phyloP scores from a whole-genome alignment of 2,329 filamentous ascomycete genomes.

The Bipolaris cookei region DNA sequence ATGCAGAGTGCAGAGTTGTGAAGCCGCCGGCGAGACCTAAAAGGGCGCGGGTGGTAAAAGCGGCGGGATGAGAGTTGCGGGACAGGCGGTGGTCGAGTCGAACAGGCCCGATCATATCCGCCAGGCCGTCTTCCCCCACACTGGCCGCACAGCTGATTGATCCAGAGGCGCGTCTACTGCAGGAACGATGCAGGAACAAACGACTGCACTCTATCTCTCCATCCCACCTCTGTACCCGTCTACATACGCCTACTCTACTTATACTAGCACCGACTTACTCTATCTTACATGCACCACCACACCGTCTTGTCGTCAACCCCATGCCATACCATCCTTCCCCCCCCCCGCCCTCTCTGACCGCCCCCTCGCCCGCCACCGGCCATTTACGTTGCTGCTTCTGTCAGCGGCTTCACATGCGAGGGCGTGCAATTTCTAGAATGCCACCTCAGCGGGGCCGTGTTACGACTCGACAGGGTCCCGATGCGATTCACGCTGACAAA shows the following conservation, averaged over 20 bases:
- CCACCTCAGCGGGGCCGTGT: slow-evolving; percentile 36
- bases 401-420: slow-evolving; percentile 17
- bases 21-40: slow-evolving; percentile 33
- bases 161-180: slow-evolving; percentile 45
- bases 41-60: slow-evolving; percentile 21
- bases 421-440: slow-evolving; percentile 40
- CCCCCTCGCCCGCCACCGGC: neutral
- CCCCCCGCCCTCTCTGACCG: neutral
- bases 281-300: no score
- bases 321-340: no score
- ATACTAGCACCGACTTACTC: no score
- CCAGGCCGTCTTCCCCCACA: slow-evolving; percentile 37
- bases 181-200: slow-evolving; percentile 45
- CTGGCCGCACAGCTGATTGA: slow-evolving; percentile 34
- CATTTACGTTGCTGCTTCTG: neutral
- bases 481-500: slow-evolving; percentile 40
- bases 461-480: slow-evolving; percentile 35
- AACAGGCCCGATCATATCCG: slow-evolving; percentile 35
- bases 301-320: no score
- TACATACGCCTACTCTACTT: no score
- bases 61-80: slow-evolving; percentile 24
- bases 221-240: no score
- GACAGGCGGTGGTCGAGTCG: slow-evolving; percentile 38
- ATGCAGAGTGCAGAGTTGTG: slow-evolving; percentile 23
- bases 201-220: slow-evolving; percentile 5